A percentile compares a stretch with the other conserved stretches of the same genome.
phyloP scores from a whole-genome alignment of 2,329 filamentous ascomycete genomes.

The Fusarium torreyae region DNA sequence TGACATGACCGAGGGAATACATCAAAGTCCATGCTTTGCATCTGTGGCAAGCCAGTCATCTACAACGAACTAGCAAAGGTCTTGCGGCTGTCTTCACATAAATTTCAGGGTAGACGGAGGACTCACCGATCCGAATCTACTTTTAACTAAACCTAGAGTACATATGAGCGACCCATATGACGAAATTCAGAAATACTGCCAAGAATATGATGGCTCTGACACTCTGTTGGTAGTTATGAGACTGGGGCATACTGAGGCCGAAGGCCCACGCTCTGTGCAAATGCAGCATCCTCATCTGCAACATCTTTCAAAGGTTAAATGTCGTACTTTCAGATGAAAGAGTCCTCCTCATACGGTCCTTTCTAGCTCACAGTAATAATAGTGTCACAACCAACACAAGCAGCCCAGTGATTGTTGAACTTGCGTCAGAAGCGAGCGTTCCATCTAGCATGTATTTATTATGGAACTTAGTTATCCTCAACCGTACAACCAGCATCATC shows the following conservation, averaged over 20 bases:
- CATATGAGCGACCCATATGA: slow-evolving; percentile 32
- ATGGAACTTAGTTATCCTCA: no score
- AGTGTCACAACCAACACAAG: not conserved
- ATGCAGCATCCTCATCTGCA: slow-evolving; percentile 1
- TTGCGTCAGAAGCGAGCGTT: no score
- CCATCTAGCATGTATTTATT: no score
- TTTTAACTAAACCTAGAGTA: slow-evolving; percentile 39
- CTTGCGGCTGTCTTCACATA: not conserved
- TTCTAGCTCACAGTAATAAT: not conserved
- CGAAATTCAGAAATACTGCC: slow-evolving; percentile 36
- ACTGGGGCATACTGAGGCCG: slow-evolving; percentile 28
- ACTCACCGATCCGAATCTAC: slow-evolving; percentile 39
- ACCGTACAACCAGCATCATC: not conserved
- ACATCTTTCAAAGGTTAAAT: not conserved
- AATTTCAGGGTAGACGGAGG: not conserved
- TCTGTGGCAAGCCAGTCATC: slow-evolving; percentile 39
- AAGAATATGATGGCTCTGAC: slow-evolving; percentile 41
- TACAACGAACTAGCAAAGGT: slow-evolving; percentile 10
- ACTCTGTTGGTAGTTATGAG: slow-evolving; percentile 26
- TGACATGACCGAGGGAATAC: rapidly evolving
- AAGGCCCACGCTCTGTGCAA: slow-evolving; percentile 7
- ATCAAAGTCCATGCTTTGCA: slow-evolving; percentile 28
- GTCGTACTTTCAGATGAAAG: no score
- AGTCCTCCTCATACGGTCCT: not conserved
- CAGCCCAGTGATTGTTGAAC: not conserved